Percentiles rank a stretch among this genome's conserved stretches.
These are phyloP conservation scores for Oryza glaberrima DNA, from an alignment of 176 grass and related monocot species.

Conservation along the genomic window DNA sequence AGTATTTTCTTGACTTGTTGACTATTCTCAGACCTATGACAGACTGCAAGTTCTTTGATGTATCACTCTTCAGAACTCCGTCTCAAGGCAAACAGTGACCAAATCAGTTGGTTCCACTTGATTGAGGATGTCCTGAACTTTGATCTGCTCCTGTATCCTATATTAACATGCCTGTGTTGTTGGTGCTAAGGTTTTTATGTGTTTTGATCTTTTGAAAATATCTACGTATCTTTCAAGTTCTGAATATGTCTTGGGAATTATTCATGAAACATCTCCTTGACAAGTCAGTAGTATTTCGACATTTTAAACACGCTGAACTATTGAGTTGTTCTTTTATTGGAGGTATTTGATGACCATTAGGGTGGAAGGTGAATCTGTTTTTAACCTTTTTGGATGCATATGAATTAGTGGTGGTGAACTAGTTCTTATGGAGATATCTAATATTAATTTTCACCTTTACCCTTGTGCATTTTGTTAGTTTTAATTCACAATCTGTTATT, in stretches of 20 bases:
- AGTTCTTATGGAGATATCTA: not conserved
- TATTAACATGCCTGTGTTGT: conserved; percentile 29
- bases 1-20: conserved; percentile 52
- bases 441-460: not conserved
- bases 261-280: conserved; percentile 69
- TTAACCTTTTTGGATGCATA: conserved; percentile 31
- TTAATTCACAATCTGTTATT: not conserved
- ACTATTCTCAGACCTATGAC: conserved; percentile 31
- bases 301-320: conserved; percentile 37
- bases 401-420: conserved; percentile 12
- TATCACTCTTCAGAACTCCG: conserved; percentile 45
- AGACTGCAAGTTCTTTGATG: conserved; percentile 56
- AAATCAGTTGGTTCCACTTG: conserved; percentile 53
- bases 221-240: conserved; percentile 16
- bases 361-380: conserved; percentile 66
- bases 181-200: conserved; percentile 24
- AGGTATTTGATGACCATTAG: conserved; percentile 48
- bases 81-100: conserved; percentile 50
- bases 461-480: not conserved
- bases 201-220: conserved; percentile 25
- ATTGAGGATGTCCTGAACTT: conserved; percentile 44
- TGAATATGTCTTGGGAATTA: conserved; percentile 32
- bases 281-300: conserved; percentile 56
- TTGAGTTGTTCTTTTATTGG: conserved; percentile 51
- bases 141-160: conserved; percentile 75